Evolutionary conservation across 371 early-diverging fungal species (phyloP), one percentile per base, ranked within the genome.

Genomic region (Phascolomyces articulosus): DNA sequence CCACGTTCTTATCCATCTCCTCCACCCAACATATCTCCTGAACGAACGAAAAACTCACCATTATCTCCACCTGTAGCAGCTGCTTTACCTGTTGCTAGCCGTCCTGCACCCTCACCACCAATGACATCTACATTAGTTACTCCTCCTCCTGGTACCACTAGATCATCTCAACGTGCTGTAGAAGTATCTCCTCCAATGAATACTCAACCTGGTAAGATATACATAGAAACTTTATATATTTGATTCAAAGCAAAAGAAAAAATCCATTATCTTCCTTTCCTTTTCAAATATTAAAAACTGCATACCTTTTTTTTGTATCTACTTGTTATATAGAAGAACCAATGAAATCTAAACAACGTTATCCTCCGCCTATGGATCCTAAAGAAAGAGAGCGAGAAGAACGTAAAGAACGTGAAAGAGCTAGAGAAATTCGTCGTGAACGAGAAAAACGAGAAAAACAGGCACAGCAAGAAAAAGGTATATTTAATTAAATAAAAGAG

Each of bases 361-460:
- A 51, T 4, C 51, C 21, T 20, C 44, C 44, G 13, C 28, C 47
- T 4, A 40, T 28, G 3, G 63, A 63, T 10, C 29, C 44, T 13
- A 40, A 24, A 27, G 63, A 63, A 31, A 40, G 28, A 28, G 63
- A 67, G 23, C 57, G 48, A 13, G 66, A 75, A 21, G 82, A 81
- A 49, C 71, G 78, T 10, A 67, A 69, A 20, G 81, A 75, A 41
- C 73, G 75, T 3, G 76, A 72, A 21, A 34, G 72, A 20, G 68
- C 58, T n/a, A 55, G 78, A 54, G 75, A 80, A 49, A 63, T 60
- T 16, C 72, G 69, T 11, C 70, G 77, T 31, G 82, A 79, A 58
- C 57, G 78, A 26, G 78, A 77, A 58, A 73, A 68, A 48, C 48
- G 68, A 58, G 82, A 82, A n/a, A 78, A 72, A 31, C 61, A 69